These are phyloP conservation scores for Exophiala calicioides DNA, from an alignment of 2,329 filamentous ascomycete species.

Conservation along the genomic window DNA sequence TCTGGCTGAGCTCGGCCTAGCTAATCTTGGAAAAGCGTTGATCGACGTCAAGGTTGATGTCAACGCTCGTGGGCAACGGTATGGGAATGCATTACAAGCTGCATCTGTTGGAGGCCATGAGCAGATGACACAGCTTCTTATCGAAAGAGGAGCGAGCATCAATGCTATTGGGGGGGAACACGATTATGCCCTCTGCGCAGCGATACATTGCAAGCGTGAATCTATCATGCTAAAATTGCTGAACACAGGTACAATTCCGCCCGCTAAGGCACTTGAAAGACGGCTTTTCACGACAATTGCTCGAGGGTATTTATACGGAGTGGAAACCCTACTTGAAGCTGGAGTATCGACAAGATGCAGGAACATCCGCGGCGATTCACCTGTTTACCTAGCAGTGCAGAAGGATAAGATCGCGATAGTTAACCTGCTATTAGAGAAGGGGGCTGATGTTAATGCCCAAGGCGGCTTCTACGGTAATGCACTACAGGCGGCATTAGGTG, in stretches of 20 bases:
- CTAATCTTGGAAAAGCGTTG: neutral
- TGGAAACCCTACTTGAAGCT: neutral
- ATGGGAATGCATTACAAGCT: conserved; percentile 20
- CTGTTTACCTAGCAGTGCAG: neutral
- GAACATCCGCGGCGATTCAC: neutral
- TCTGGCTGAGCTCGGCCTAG: neutral
- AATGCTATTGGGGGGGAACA: neutral
- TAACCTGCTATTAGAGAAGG: conserved; percentile 6
- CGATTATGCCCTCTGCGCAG: neutral
- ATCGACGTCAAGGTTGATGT: neutral
- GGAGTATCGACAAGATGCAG: neutral
- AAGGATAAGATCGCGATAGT: neutral
- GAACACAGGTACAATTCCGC: neutral
- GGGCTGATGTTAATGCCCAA: conserved; percentile 24
- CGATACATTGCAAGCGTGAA: neutral
- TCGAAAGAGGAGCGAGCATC: conserved; percentile 15
- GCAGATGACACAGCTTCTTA: conserved; percentile 25
- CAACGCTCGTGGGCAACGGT: neutral
- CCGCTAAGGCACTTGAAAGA: neutral
- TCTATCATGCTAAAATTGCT: neutral
- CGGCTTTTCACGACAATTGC: neutral
- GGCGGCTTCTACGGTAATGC: conserved; percentile 7
- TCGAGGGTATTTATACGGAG: neutral
- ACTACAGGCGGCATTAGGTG: conserved; percentile 30
- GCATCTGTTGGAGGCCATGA: conserved; percentile 28